Evolutionary conservation across 2,329 filamentous ascomycete species (phyloP).

Genomic region (Pseudopyricularia cyperi): DNA sequence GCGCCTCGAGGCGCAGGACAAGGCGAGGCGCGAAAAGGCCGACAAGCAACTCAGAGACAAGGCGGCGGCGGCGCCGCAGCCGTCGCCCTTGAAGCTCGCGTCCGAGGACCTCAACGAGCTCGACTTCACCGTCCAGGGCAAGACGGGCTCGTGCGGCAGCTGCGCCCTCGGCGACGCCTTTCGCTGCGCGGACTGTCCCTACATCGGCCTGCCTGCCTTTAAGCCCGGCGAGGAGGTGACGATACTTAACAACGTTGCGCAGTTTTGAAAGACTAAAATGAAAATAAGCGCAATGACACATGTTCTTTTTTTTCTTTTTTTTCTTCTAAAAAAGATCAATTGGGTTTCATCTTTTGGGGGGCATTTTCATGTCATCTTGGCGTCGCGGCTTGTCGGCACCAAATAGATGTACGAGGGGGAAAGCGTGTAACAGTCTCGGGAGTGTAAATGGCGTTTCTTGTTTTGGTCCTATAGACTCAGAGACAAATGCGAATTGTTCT

Average conservation of each 20-base stretch:
- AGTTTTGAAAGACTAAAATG: conserved; percentile 53
- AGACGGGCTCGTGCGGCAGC: conserved; percentile 88
- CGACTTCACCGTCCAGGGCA: conserved; percentile 96
- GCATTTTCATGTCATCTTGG: no score
- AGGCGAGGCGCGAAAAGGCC: conserved; percentile 18
- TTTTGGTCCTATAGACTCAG: no score
- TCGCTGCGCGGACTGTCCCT: conserved; percentile 61
- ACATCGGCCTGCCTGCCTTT: conserved; percentile 87
- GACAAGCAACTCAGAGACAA: conserved; percentile 15
- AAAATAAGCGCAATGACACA: no score
- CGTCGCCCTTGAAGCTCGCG: conserved; percentile 58
- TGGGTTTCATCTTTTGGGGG: no score
- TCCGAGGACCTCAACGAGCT: conserved; percentile 75
- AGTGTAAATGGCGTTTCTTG: no score
- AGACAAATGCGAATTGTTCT: no score
- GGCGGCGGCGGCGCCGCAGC: conserved; percentile 14
- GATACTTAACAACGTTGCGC: conserved; percentile 73
- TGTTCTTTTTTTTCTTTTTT: background rate
- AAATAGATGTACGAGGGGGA: no score
- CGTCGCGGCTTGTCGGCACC: no score
- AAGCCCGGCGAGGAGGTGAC: conserved; percentile 92
- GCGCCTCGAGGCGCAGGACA: conserved; percentile 73
- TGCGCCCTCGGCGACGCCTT: conserved; percentile 89
- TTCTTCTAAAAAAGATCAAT: background rate
- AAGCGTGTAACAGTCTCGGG: no score